A percentile compares a stretch with the other conserved stretches of the same genome.
Evolutionary conservation across 176 grass and related monocot genomes (phyloP).

Genomic region (Ananas comosus): DNA sequence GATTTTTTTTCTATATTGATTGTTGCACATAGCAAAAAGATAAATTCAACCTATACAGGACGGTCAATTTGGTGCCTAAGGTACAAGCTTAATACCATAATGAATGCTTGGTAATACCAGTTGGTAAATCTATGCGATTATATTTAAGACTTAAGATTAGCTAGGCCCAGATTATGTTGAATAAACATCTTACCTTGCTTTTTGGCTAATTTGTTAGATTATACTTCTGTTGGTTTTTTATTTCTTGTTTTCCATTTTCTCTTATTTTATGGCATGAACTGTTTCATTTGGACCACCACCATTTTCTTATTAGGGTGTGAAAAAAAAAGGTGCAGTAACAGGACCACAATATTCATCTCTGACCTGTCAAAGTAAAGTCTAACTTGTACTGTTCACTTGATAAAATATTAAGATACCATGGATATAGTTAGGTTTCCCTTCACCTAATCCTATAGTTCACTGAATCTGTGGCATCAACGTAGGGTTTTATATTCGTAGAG

Average conservation of each 20-base stretch:
- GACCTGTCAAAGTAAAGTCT: not conserved
- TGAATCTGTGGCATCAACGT: not conserved
- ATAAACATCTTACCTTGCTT: not conserved
- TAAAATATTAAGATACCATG: not conserved
- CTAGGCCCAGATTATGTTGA: not conserved
- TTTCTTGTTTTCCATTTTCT: not conserved
- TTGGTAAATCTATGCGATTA: not conserved
- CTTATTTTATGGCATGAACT: not conserved
- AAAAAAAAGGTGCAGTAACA: not conserved
- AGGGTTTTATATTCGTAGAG: not conserved
- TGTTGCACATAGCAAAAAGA: not conserved
- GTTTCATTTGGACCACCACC: not conserved
- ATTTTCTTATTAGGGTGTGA: not conserved
- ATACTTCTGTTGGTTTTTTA: not conserved
- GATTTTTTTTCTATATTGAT: not conserved
- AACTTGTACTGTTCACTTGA: not conserved
- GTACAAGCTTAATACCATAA: not conserved
- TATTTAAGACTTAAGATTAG: not conserved
- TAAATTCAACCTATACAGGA: not conserved
- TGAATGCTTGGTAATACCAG: not conserved
- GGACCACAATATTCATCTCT: not conserved
- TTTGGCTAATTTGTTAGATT: slow-evolving; percentile 10
- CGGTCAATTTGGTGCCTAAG: not conserved
- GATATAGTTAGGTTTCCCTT: not conserved
- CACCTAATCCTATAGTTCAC: not conserved